Evolutionary conservation across 441 rosid genomes (phyloP).

Genomic region (Mallotus japonicus): DNA sequence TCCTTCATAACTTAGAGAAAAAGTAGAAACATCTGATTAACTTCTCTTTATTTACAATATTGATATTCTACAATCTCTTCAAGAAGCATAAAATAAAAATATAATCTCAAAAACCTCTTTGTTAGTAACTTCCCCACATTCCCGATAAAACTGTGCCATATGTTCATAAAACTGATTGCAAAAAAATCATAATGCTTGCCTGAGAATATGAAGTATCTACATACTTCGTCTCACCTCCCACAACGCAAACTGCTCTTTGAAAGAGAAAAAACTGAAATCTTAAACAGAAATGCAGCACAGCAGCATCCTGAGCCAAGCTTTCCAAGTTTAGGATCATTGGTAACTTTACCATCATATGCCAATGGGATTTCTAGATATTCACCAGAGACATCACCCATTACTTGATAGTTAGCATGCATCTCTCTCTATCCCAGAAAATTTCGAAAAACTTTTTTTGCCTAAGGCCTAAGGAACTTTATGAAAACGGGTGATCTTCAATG

Average conservation of each 20-base stretch:
- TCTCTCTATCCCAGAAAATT: neutral
- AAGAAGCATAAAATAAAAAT: neutral
- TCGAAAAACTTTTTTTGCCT: neutral
- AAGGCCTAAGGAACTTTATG: neutral
- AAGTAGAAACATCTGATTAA: neutral
- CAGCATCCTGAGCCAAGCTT: conserved; percentile 1
- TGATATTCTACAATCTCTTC: neutral
- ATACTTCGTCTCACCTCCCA: neutral
- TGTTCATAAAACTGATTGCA: neutral
- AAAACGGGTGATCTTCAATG: no score
- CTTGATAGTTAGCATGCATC: neutral
- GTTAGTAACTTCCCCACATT: neutral
- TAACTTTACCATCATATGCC: neutral
- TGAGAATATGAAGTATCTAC: neutral
- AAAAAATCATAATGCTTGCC: neutral
- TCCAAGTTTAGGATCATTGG: neutral
- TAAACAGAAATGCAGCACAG: neutral
- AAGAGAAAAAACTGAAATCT: neutral
- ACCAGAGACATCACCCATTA: neutral
- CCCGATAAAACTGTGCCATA: neutral
- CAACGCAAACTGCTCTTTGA: neutral
- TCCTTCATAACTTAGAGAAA: neutral
- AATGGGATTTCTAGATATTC: neutral
- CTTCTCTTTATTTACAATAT: neutral
- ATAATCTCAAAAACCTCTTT: neutral